A percentile compares a stretch with the other conserved stretches of the same genome.
Evolutionary conservation across 2,329 filamentous ascomycete genomes (phyloP).

Genomic region (Sarocladiaceae sp.): DNA sequence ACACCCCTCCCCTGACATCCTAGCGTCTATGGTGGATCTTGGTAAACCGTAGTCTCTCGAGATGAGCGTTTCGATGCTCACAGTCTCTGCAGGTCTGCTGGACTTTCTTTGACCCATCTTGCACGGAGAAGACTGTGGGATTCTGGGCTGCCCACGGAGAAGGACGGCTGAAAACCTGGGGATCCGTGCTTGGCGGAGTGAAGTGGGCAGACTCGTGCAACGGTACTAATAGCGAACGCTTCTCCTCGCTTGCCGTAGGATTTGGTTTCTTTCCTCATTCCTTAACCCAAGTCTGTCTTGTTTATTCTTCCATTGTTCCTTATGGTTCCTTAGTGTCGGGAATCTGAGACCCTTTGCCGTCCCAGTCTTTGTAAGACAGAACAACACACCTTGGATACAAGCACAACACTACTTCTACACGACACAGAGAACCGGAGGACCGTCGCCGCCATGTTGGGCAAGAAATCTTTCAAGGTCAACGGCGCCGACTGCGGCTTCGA

Average conservation of each 20-base stretch:
- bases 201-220: not conserved
- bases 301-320: too few species aligned
- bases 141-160: constrained; percentile 5
- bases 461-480: constrained; percentile 34
- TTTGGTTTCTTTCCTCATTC: too few species aligned
- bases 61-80: too few species aligned
- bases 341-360: too few species aligned
- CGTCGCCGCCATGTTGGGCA: constrained; percentile 18
- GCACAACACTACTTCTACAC: not conserved
- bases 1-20: too few species aligned
- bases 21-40: too few species aligned
- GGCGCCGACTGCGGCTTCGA: constrained; percentile 35
- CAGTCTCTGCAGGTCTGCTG: too few species aligned
- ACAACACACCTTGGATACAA: not conserved
- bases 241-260: too few species aligned
- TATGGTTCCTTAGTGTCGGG: too few species aligned
- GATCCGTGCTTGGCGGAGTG: constrained; percentile 1
- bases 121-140: not conserved
- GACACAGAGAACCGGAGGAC: not conserved
- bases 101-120: not conserved
- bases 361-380: constrained; percentile 5
- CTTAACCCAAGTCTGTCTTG: too few species aligned
- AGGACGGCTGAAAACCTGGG: constrained; percentile 12
- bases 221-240: not conserved
- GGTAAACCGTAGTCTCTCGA: too few species aligned